Percentiles rank a stretch among this genome's conserved stretches.
Conservation (phyloP, 495 filamentous ascomycete species). For the Penicillium parvum region DNA sequence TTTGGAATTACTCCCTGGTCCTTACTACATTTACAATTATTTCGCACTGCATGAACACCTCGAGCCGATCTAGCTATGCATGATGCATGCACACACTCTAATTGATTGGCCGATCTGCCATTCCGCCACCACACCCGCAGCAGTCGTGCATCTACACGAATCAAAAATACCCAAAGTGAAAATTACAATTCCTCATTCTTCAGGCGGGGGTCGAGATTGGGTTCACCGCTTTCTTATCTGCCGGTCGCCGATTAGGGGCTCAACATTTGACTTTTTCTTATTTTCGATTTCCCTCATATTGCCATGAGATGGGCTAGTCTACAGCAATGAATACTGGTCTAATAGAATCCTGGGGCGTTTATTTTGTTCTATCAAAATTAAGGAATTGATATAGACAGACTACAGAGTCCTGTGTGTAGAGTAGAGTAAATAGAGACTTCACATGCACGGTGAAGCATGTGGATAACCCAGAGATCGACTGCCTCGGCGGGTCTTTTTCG, state of each 20-base stretch:
- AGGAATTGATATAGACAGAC: too few species aligned
- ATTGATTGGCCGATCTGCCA: background rate
- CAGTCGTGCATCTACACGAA: background rate
- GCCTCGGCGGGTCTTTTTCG: constrained; percentile 27
- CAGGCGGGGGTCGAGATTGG: constrained; percentile 6
- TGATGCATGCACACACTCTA: background rate
- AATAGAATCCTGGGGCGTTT: too few species aligned
- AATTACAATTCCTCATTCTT: constrained; percentile 12
- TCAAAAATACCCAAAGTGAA: constrained; percentile 1
- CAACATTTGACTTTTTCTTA: constrained; percentile 10
- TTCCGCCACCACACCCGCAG: background rate
- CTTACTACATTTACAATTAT: too few species aligned
- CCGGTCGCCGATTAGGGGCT: constrained; percentile 8
- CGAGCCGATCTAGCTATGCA: constrained; percentile 5
- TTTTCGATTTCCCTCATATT: too few species aligned
- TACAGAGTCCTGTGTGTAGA: too few species aligned
- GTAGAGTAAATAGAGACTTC: constrained; percentile 7
- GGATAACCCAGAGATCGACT: constrained; percentile 10
- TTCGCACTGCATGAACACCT: constrained; percentile 13
- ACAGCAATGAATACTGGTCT: too few species aligned
- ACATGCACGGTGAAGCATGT: constrained; percentile 20
- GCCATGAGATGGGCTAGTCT: too few species aligned
- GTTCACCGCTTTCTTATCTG: background rate
- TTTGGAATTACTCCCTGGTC: constrained; percentile 1
- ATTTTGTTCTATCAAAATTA: too few species aligned